Percentiles rank a stretch among this genome's conserved stretches.
phyloP scores from a whole-genome alignment of 2,329 filamentous ascomycete genomes.

The Hymenoscyphus infarciens region DNA sequence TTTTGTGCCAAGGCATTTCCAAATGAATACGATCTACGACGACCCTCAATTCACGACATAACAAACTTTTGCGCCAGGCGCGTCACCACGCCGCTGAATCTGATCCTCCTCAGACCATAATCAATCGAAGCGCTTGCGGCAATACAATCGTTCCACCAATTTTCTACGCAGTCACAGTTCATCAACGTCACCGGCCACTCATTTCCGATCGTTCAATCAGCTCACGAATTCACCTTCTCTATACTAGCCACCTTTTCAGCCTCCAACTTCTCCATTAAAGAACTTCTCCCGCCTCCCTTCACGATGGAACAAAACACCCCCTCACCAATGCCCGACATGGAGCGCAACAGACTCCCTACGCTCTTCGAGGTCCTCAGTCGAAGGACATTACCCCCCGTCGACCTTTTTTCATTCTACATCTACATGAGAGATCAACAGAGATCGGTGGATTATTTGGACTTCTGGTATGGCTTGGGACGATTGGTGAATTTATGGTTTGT shows the following conservation, averaged over 20 bases:
- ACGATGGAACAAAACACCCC: constrained; percentile 39
- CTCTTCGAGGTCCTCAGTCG: constrained; percentile 94
- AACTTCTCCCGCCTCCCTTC: constrained; percentile 5
- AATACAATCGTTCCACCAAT: constrained; percentile 11
- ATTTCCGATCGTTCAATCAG: constrained; percentile 3
- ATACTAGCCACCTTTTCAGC: not conserved
- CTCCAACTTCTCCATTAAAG: constrained; percentile 6
- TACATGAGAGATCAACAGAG: constrained; percentile 99
- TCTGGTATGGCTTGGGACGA: constrained; percentile 65
- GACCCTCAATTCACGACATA: constrained; percentile 6
- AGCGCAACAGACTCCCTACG: constrained; percentile 83
- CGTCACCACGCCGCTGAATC: constrained; percentile 5
- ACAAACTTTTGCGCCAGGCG: constrained; percentile 17
- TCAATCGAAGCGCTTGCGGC: constrained; percentile 2
- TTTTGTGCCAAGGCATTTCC: not conserved
- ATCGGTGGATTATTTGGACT: constrained; percentile 96
- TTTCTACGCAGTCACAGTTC: not conserved
- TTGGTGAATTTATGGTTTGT: not conserved
- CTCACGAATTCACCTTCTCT: not conserved
- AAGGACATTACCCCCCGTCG: constrained; percentile 90
- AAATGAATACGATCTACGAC: not conserved
- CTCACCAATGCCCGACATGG: constrained; percentile 55
- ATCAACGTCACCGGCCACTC: not conserved
- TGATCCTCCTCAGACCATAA: not conserved
- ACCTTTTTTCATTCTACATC: constrained; percentile 98